Conservation (phyloP, 768 basidiomycete genomes). For the Nidularia pulvinata region DNA sequence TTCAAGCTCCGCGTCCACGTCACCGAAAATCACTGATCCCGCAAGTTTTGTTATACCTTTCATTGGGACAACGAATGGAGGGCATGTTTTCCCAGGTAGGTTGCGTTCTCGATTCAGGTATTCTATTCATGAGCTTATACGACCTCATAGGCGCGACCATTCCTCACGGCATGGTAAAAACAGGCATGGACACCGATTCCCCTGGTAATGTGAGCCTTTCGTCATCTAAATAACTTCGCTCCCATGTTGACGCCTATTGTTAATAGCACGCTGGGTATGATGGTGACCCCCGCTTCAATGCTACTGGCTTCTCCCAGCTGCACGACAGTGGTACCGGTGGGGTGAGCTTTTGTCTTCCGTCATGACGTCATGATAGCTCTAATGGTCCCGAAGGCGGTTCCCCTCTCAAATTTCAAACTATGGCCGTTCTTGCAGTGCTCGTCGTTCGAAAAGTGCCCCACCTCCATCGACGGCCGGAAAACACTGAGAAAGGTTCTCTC, state of each 20-base stretch:
- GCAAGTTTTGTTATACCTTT: slow-evolving; percentile 53
- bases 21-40: slow-evolving; percentile 30
- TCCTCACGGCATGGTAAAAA: slow-evolving; percentile 73
- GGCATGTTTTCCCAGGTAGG: slow-evolving; percentile 65
- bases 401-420: slow-evolving; percentile 64
- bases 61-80: slow-evolving; percentile 65
- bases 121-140: neutral
- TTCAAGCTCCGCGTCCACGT: neutral
- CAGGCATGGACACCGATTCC: slow-evolving; percentile 67
- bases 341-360: slow-evolving; percentile 23
- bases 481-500: slow-evolving; percentile 42
- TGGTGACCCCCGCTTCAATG: slow-evolving; percentile 35
- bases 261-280: slow-evolving; percentile 49
- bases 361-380: neutral
- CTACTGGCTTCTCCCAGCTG: slow-evolving; percentile 61
- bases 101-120: neutral
- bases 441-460: slow-evolving; percentile 51
- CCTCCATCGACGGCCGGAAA: slow-evolving; percentile 44
- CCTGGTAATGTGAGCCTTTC: slow-evolving; percentile 47
- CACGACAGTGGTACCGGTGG: slow-evolving; percentile 67
- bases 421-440: slow-evolving; percentile 53
- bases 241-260: neutral
- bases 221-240: neutral
- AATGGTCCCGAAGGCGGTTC: slow-evolving; percentile 32
- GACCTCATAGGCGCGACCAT: slow-evolving; percentile 48